A percentile compares a stretch with the other conserved stretches of the same genome.
phyloP scores from a whole-genome alignment of 2,329 filamentous ascomycete species.

The Stemphylium beticola region DNA sequence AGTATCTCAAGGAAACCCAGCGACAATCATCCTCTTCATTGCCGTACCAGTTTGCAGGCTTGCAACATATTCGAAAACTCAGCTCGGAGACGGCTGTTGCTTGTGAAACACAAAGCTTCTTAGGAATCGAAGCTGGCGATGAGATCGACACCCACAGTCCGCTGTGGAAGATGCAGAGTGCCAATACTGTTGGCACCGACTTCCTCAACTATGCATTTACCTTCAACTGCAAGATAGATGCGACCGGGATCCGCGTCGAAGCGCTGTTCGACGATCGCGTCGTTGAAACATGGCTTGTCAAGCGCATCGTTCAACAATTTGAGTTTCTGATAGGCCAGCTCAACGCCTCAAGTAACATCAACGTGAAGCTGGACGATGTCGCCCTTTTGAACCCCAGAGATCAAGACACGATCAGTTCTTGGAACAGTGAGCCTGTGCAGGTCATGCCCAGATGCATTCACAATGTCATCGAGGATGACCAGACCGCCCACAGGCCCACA shows the following conservation, averaged over 20 bases:
- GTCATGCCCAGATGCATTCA: slow-evolving; percentile 39
- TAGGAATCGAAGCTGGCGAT: slow-evolving; percentile 50
- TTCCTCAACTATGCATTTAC: slow-evolving; percentile 48
- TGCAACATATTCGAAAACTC: slow-evolving; percentile 54
- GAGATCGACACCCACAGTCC: slow-evolving; percentile 35
- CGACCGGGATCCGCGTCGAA: slow-evolving; percentile 32
- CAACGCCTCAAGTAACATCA: slow-evolving; percentile 20
- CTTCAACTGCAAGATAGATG: slow-evolving; percentile 38
- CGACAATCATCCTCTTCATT: slow-evolving; percentile 34
- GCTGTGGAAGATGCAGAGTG: slow-evolving; percentile 42
- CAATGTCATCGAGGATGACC: slow-evolving; percentile 34
- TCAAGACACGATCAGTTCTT: slow-evolving; percentile 23
- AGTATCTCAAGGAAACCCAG: slow-evolving; percentile 40
- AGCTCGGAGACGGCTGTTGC: slow-evolving; percentile 50
- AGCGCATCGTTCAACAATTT: slow-evolving; percentile 38
- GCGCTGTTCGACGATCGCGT: slow-evolving; percentile 39
- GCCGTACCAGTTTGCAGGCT: slow-evolving; percentile 50
- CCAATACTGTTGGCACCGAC: slow-evolving; percentile 41
- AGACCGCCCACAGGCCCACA: slow-evolving; percentile 23
- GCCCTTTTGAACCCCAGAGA: slow-evolving; percentile 32
- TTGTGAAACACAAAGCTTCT: slow-evolving; percentile 56
- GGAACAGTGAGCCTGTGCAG: slow-evolving; percentile 35
- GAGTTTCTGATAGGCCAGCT: slow-evolving; percentile 35
- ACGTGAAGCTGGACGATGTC: slow-evolving; percentile 23
- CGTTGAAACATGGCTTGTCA: slow-evolving; percentile 36